Evolutionary conservation across 495 filamentous ascomycete genomes (phyloP).

Genomic region (Lophiotrema nucula): DNA sequence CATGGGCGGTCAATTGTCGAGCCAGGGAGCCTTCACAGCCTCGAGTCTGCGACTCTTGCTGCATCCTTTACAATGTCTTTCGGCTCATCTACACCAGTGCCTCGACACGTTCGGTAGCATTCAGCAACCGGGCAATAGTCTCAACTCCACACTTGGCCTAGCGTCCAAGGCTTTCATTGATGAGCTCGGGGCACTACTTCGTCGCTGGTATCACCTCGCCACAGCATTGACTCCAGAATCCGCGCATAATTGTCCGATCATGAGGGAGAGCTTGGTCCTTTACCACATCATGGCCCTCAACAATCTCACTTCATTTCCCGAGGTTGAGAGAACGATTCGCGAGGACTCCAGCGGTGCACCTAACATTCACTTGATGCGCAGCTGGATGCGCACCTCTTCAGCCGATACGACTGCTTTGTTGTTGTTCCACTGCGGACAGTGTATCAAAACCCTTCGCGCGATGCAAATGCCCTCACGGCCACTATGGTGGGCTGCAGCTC

Average conservation of each 20-base stretch:
- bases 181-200: background rate
- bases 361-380: background rate
- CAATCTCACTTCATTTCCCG: conserved; percentile 9
- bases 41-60: background rate
- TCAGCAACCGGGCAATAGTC: background rate
- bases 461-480: conserved; percentile 43
- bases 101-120: background rate
- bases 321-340: conserved; percentile 1
- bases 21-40: background rate
- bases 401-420: background rate
- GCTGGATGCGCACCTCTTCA: background rate
- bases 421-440: conserved; percentile 14
- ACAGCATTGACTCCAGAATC: background rate
- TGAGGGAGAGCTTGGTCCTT: background rate
- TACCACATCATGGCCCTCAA: conserved; percentile 15
- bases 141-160: background rate
- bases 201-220: conserved; percentile 3
- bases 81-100: background rate
- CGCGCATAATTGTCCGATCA: background rate
- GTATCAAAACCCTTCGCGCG: background rate
- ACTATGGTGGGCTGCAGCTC: conserved; percentile 53
- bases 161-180: conserved; percentile 3
- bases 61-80: background rate
- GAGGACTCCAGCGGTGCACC: background rate
- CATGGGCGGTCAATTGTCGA: background rate